A percentile compares a stretch with the other conserved stretches of the same genome.
phyloP scores from a whole-genome alignment of 2,329 filamentous ascomycete genomes.

The Colletotrichum sp. region DNA sequence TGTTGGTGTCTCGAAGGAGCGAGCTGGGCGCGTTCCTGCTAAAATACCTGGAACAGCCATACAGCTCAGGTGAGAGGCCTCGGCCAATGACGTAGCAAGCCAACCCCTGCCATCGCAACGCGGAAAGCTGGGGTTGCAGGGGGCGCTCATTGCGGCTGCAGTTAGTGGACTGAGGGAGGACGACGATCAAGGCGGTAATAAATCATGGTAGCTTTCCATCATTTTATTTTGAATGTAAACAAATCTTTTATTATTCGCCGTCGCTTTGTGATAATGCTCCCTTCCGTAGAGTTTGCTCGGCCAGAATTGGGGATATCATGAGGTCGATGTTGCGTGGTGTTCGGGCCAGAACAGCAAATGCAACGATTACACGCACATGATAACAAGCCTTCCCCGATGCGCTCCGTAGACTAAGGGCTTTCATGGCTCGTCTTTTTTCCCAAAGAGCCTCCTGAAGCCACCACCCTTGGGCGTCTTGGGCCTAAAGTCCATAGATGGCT shows the following conservation, averaged over 20 bases:
- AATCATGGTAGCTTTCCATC: background rate
- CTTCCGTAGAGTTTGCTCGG: background rate
- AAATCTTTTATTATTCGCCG: background rate
- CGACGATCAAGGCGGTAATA: background rate
- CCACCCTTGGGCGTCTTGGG: constrained; percentile 39
- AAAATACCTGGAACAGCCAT: background rate
- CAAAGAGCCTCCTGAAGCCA: constrained; percentile 44
- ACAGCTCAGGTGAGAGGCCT: background rate
- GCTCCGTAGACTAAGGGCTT: background rate
- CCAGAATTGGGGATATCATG: background rate
- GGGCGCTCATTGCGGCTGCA: background rate
- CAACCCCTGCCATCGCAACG: constrained; percentile 6
- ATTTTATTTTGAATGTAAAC: background rate
- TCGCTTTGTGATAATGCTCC: background rate
- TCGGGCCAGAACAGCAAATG: background rate
- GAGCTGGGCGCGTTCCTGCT: background rate
- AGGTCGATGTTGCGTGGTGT: background rate
- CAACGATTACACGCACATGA: background rate
- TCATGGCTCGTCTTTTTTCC: constrained; percentile 30
- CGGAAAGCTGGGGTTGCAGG: constrained; percentile 5
- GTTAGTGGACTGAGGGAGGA: background rate
- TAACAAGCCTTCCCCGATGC: background rate
- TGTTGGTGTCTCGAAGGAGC: background rate
- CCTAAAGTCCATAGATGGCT: constrained; percentile 25
- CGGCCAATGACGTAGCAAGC: constrained; percentile 21